phyloP scores from a whole-genome alignment of 169 alveolate species.

The Plasmodium berghei region DNA sequence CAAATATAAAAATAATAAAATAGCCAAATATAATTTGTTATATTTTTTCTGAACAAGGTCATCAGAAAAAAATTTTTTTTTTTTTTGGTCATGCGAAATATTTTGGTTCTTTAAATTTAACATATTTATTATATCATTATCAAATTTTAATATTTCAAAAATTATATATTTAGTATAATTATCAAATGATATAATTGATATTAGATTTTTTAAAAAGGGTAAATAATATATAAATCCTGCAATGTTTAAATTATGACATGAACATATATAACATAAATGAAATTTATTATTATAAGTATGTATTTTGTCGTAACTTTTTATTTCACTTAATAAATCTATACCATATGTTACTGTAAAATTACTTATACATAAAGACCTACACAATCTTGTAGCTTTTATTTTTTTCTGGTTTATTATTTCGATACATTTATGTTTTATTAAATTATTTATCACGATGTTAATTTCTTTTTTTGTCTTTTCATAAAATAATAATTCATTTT shows the following conservation, averaged over 20 bases:
- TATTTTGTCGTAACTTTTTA: constrained; percentile 21
- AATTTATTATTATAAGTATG: constrained; percentile 31
- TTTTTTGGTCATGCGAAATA: constrained; percentile 8
- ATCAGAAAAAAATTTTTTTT: constrained; percentile 5
- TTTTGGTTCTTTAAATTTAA: constrained; percentile 21
- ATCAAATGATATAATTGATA: constrained; percentile 23
- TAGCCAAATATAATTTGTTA: constrained; percentile 38
- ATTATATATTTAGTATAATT: constrained; percentile 43
- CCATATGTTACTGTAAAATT: constrained; percentile 48
- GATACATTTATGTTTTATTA: constrained; percentile 39
- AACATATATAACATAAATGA: constrained; percentile 64
- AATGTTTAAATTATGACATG: constrained; percentile 27
- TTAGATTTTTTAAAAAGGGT: constrained; percentile 28
- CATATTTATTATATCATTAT: constrained; percentile 69
- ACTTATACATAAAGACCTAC: constrained; percentile 45
- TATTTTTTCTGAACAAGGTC: constrained; percentile 31
- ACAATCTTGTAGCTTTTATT: constrained; percentile 33
- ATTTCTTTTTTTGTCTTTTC: constrained; percentile 32
- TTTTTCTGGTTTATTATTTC: constrained; percentile 12
- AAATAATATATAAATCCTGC: constrained; percentile 34
- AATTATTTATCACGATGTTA: neutral
- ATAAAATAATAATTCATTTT: constrained; percentile 28
- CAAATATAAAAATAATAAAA: constrained; percentile 34
- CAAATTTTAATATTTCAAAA: constrained; percentile 47
- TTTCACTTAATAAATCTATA: constrained; percentile 31